Conservation (phyloP, 208 protist genomes). For the Angomonas ambiguus region DNA sequence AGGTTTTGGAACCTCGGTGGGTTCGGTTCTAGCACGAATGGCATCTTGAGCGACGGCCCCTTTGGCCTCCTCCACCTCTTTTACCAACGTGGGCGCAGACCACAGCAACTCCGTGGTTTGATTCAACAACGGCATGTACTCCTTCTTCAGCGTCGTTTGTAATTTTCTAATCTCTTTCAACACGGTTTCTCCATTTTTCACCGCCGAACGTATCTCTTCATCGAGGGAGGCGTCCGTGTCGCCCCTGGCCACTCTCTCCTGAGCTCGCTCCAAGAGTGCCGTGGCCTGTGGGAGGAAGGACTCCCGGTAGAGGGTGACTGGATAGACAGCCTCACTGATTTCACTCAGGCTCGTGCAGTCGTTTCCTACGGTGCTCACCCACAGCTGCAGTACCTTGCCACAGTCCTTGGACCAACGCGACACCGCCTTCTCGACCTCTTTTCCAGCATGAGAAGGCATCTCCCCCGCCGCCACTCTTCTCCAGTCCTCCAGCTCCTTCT, state of each 20-base stretch:
- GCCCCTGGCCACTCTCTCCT: constrained; percentile 7
- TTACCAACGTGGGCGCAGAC: constrained; percentile 18
- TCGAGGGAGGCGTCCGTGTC: constrained; percentile 13
- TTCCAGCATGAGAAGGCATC: constrained; percentile 13
- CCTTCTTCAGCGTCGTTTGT: not conserved
- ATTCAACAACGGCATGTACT: not conserved
- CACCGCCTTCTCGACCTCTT: constrained; percentile 16
- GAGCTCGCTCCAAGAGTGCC: not conserved
- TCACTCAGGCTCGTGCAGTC: not conserved
- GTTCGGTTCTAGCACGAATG: not conserved
- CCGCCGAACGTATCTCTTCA: constrained; percentile 3
- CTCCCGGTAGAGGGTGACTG: not conserved
- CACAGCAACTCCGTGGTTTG: constrained; percentile 13
- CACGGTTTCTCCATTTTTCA: not conserved
- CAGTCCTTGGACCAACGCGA: not conserved
- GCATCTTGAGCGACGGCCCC: not conserved
- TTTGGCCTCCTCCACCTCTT: constrained; percentile 14
- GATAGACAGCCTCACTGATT: not conserved
- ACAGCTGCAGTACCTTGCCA: not conserved
- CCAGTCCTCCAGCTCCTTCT: constrained; percentile 11
- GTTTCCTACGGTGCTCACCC: not conserved
- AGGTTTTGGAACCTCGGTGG: not conserved
- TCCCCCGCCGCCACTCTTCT: constrained; percentile 12
- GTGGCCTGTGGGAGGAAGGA: not conserved
- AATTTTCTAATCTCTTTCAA: not conserved